A percentile compares a stretch with the other conserved stretches of the same genome.
Evolutionary conservation across 2,329 filamentous ascomycete genomes (phyloP).

Genomic region (Penicillium sp.): DNA sequence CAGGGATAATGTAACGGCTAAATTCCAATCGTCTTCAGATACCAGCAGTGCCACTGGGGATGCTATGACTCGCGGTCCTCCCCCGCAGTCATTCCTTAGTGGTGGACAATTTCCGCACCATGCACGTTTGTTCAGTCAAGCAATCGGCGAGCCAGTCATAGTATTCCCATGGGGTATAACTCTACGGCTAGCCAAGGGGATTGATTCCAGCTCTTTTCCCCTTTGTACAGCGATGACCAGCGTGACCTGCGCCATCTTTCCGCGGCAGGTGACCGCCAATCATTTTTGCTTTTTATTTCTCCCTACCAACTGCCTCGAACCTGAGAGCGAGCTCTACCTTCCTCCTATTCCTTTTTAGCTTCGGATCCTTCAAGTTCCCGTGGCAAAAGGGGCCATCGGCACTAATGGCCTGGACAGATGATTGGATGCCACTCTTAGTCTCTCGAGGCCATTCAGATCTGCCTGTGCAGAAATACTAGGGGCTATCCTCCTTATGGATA

Average conservation of each 20-base stretch:
- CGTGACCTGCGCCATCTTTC: slow-evolving; percentile 15
- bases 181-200: neutral
- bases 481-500: neutral
- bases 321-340: neutral
- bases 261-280: slow-evolving; percentile 11
- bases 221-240: neutral
- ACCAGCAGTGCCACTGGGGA: no score
- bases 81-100: slow-evolving; percentile 14
- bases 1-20: no score
- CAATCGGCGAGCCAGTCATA: neutral
- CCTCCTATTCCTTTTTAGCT: slow-evolving; percentile 14
- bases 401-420: neutral
- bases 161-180: neutral
- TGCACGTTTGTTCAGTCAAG: neutral
- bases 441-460: neutral
- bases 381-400: slow-evolving; percentile 16
- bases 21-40: no score
- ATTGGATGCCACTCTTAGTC: slow-evolving; percentile 6
- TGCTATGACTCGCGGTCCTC: no score
- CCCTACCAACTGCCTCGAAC: neutral
- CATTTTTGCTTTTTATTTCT: neutral
- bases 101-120: slow-evolving; percentile 17
- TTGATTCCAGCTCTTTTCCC: neutral
- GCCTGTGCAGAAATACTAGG: slow-evolving; percentile 15
- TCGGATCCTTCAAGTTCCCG: slow-evolving; percentile 14